Evolutionary conservation across 179 eudicot species (phyloP).

Genomic region (Beta corolliflora): DNA sequence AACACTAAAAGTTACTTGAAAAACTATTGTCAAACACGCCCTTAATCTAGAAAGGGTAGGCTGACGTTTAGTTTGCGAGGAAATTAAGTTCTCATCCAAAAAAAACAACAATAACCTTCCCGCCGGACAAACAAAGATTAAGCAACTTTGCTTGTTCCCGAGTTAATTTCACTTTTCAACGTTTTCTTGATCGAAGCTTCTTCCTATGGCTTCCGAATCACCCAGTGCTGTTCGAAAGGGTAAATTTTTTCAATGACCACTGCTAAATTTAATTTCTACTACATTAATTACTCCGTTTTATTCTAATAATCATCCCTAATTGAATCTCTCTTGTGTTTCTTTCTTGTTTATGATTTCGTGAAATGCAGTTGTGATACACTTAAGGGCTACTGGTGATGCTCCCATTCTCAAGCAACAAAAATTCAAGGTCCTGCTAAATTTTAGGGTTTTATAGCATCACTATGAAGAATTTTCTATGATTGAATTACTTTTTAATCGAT

Average conservation of each 20-base stretch:
- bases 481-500: not conserved
- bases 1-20: too few species aligned
- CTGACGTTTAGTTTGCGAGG: too few species aligned
- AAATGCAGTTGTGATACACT: conserved; percentile 68
- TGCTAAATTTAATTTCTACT: too few species aligned
- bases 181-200: conserved; percentile 8
- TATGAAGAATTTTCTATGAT: not conserved
- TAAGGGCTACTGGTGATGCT: conserved; percentile 92
- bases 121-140: too few species aligned
- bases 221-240: conserved; percentile 42
- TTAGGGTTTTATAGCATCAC: not conserved
- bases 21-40: too few species aligned
- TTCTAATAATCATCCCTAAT: too few species aligned
- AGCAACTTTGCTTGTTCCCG: too few species aligned
- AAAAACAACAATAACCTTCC: too few species aligned
- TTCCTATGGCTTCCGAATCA: conserved; percentile 46
- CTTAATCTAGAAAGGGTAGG: too few species aligned
- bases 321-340: not conserved
- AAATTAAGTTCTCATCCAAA: too few species aligned
- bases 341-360: not conserved
- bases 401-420: conserved; percentile 92
- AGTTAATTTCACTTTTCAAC: too few species aligned
- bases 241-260: conserved; percentile 1
- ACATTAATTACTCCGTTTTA: too few species aligned
- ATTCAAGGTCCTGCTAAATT: conserved; percentile 51